Evolutionary conservation across 2,329 filamentous ascomycete species (phyloP), one percentile per base, ranked within the genome.

Genomic region (Furcasterigmium sp.): DNA sequence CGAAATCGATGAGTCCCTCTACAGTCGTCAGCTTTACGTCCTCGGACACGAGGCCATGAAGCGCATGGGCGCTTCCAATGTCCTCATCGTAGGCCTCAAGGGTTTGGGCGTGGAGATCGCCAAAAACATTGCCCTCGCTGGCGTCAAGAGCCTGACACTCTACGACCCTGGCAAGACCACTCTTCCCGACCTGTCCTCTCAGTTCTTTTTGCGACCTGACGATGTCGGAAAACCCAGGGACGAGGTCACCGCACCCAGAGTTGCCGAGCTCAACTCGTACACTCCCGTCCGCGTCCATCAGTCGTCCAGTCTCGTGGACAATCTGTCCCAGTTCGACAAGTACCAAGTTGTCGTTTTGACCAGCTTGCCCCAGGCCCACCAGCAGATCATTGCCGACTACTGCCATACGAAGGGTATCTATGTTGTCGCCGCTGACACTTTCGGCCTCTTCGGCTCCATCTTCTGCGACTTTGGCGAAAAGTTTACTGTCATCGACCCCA

Each of bases 381-480:
- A 98, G 69, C 74, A 91, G 43, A 72, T 74, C 35, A 88, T 98
- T 52, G 87, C 87, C 52, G 90, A 97, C 56, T 97, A 91, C 70
- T 95, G 91, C 66, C 93, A 97, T 65, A 73, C 85, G 49, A 95
- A 97, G 64, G 86, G 87, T 50, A 96, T 98, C 54, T 96, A 88
- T 62, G 70, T 98, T 30, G 83, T 95, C 39, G 80, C 89, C 44
- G 82, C 88, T 7, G 91, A 96, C 59, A 95, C 87, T 0, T 96
- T 88, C 57, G 93, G 93, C 51, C 77, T 98, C 25, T 98, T 98
- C 60, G 93, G 93, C 40, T 87, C 85, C 52, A 86, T 98, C 53
- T 98, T 98, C 70, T 96, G 91, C 57, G 93, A 98, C 60, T 98
- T 98, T 60, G 93, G 93, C 53, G 82, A 91, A 58, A 87, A 93